A percentile compares a stretch with the other conserved stretches of the same genome.
Evolutionary conservation across 495 filamentous ascomycete species (phyloP).

Genomic region (Chaetomidium leptoderma): DNA sequence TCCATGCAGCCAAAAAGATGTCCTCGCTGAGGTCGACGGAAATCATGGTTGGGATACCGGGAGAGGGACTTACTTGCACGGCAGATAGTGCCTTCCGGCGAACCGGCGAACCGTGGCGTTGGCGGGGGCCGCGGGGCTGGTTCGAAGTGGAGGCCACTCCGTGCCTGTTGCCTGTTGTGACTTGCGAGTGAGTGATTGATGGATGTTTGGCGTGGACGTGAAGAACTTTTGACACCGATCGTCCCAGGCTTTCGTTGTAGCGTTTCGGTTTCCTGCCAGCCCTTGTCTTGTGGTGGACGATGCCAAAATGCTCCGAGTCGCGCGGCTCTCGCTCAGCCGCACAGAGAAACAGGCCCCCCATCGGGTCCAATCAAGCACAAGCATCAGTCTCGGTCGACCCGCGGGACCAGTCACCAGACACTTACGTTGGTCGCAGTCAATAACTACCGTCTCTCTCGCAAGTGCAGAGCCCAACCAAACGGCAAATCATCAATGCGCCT

Average conservation of each 20-base stretch:
- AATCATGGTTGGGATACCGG: conserved; percentile 12
- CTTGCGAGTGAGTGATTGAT: too few relatives aligned
- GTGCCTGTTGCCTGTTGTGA: neutral
- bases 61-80: neutral
- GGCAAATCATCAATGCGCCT: neutral
- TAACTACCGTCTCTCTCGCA: neutral
- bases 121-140: neutral
- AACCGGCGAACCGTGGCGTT: too few relatives aligned
- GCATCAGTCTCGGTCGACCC: too few relatives aligned
- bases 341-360: neutral
- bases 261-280: too few relatives aligned
- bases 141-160: neutral
- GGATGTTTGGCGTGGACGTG: too few relatives aligned
- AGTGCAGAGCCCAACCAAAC: neutral
- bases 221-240: neutral
- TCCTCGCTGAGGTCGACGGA: neutral
- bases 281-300: neutral
- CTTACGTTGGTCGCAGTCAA: neutral
- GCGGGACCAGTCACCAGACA: neutral
- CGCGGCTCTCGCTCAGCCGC: neutral
- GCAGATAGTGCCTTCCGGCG: too few relatives aligned
- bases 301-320: neutral
- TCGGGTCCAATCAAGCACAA: too few relatives aligned
- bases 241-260: too few relatives aligned
- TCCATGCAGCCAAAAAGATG: conserved; percentile 14